Evolutionary conservation across 768 basidiomycete species (phyloP).

Genomic region (Cystofilobasidium capitatum): DNA sequence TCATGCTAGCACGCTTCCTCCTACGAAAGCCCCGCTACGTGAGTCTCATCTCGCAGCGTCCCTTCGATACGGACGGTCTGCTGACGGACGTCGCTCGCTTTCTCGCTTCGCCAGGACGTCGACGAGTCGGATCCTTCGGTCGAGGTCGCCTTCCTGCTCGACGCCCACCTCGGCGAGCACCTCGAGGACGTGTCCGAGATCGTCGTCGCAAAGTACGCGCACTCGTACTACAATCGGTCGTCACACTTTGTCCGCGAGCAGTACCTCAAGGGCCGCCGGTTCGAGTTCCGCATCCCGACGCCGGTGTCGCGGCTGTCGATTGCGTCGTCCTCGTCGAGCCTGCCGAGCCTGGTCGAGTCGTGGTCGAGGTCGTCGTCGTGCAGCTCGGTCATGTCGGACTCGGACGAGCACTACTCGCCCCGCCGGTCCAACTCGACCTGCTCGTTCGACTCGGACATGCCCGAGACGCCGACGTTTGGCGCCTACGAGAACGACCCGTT

Average conservation of each 20-base stretch:
- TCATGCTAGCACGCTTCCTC: conserved; percentile 79
- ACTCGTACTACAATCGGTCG: conserved; percentile 90
- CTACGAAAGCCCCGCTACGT: conserved; percentile 67
- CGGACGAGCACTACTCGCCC: conserved; percentile 18
- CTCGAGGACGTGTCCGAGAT: conserved; percentile 90
- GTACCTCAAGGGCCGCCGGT: conserved; percentile 63
- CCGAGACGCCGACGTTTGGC: conserved; percentile 15
- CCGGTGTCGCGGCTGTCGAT: background rate
- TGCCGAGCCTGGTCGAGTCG: background rate
- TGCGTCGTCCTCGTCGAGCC: background rate
- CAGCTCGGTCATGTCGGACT: conserved; percentile 13
- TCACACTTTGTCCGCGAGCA: conserved; percentile 87
- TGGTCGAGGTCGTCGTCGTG: conserved; percentile 18
- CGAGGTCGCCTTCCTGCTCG: conserved; percentile 75
- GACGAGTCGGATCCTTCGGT: conserved; percentile 77
- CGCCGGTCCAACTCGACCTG: conserved; percentile 16
- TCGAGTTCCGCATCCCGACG: conserved; percentile 26
- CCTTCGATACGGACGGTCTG: background rate
- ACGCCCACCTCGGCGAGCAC: conserved; percentile 72
- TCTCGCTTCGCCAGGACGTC: conserved; percentile 37
- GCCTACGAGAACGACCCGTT: conserved; percentile 7
- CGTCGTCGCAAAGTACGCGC: conserved; percentile 96
- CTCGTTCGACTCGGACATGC: conserved; percentile 25
- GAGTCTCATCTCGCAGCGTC: conserved; percentile 34
- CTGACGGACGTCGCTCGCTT: background rate